Evolutionary conservation across 2,329 filamentous ascomycete species (phyloP).

Genomic region (Talaromyces sp.): DNA sequence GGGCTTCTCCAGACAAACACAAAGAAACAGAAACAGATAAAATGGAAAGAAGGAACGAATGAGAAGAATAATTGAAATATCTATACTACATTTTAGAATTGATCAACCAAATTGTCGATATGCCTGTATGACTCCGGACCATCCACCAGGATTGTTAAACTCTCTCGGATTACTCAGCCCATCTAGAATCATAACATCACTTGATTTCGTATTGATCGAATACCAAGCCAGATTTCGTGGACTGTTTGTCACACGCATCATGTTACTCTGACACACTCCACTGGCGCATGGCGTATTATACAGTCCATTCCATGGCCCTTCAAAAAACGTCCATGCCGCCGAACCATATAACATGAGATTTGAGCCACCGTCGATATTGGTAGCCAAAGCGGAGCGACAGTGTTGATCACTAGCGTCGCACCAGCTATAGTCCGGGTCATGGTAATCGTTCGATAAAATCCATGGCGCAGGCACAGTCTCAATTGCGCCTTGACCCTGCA

Average conservation of each 20-base stretch:
- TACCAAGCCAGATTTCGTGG: constrained; percentile 31
- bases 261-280: constrained; percentile 31
- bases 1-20: not conserved
- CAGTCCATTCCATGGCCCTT: constrained; percentile 20
- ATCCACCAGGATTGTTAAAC: constrained; percentile 29
- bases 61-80: not conserved
- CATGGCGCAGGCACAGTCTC: constrained; percentile 31
- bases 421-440: constrained; percentile 34
- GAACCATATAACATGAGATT: constrained; percentile 33
- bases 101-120: constrained; percentile 20
- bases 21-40: too few relatives aligned
- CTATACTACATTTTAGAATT: not conserved
- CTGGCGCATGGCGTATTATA: constrained; percentile 29
- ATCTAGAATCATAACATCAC: constrained; percentile 31
- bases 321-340: constrained; percentile 36
- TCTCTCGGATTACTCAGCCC: constrained; percentile 26
- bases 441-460: constrained; percentile 23
- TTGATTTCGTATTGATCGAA: constrained; percentile 29
- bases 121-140: constrained; percentile 31
- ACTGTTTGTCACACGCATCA: constrained; percentile 30
- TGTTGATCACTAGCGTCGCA: constrained; percentile 27
- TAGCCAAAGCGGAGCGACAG: constrained; percentile 30
- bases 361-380: constrained; percentile 31
- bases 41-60: not conserved
- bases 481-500: constrained; percentile 29